These are phyloP conservation scores for Plectosphaerella sp. DNA, from an alignment of 2,329 filamentous ascomycete species.

Conservation along the genomic window DNA sequence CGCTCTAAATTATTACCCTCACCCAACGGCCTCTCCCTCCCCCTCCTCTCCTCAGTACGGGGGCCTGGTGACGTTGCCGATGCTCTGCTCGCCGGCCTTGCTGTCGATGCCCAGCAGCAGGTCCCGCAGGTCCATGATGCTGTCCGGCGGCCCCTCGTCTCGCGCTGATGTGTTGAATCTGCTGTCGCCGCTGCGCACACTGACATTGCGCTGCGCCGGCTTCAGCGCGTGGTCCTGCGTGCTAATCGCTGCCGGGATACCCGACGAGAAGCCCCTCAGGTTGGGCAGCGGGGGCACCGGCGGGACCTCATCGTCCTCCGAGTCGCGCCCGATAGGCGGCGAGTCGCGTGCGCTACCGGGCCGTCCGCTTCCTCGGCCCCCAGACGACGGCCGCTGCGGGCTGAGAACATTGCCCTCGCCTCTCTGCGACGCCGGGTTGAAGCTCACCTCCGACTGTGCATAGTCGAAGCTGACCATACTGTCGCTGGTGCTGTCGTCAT, in stretches of 20 bases:
- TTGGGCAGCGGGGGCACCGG: slow-evolving; percentile 53
- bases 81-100: slow-evolving; percentile 36
- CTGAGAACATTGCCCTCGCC: slow-evolving; percentile 19
- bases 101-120: slow-evolving; percentile 48
- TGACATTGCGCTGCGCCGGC: slow-evolving; percentile 28
- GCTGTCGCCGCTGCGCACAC: slow-evolving; percentile 38
- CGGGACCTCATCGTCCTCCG: slow-evolving; percentile 37
- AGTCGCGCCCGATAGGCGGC: slow-evolving; percentile 15
- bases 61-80: slow-evolving; percentile 42
- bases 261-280: slow-evolving; percentile 18
- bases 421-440: slow-evolving; percentile 35
- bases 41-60: slow-evolving; percentile 34
- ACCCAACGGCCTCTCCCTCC: too few species aligned
- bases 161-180: slow-evolving; percentile 26
- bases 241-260: slow-evolving; percentile 17
- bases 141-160: slow-evolving; percentile 22
- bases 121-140: slow-evolving; percentile 44
- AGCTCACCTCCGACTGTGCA: slow-evolving; percentile 62
- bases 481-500: slow-evolving; percentile 55
- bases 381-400: slow-evolving; percentile 26
- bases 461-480: slow-evolving; percentile 70
- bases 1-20: too few species aligned
- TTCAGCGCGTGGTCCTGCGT: slow-evolving; percentile 31
- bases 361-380: slow-evolving; percentile 32
- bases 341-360: slow-evolving; percentile 31